These are phyloP conservation scores for Nicotiana sylvestris DNA, from an alignment of 257 asterid genomes.

Conservation along the genomic window DNA sequence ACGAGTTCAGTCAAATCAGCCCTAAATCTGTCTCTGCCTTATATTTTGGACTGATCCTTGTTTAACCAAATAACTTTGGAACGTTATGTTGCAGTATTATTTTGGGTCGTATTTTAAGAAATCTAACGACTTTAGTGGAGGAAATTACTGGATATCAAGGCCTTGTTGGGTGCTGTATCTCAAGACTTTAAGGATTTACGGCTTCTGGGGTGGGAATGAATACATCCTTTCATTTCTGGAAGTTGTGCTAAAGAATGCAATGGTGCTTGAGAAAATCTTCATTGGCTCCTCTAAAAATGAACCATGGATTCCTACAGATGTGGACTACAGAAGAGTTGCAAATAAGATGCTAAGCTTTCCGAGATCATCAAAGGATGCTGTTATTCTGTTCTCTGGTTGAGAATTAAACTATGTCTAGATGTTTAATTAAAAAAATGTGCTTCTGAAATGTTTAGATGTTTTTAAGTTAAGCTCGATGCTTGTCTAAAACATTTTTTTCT, in stretches of 20 bases:
- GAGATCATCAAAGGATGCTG: slow-evolving; percentile 6
- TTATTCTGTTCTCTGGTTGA: slow-evolving; percentile 3
- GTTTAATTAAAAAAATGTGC: no score
- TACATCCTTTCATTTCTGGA: background rate
- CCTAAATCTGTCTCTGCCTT: background rate
- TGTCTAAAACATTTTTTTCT: no score
- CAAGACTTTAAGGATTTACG: background rate
- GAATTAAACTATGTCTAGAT: background rate
- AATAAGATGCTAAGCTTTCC: background rate
- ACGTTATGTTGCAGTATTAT: background rate
- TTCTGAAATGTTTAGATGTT: no score
- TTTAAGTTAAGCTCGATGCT: no score
- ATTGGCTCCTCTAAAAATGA: background rate
- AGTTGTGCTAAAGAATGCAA: slow-evolving; percentile 4
- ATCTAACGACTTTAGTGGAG: background rate
- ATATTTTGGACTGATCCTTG: background rate
- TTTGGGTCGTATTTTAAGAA: background rate
- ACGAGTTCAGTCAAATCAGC: background rate
- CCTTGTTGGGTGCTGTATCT: slow-evolving; percentile 12
- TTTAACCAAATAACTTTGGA: background rate
- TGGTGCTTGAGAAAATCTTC: background rate
- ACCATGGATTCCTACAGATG: no score
- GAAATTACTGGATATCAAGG: slow-evolving; percentile 1
- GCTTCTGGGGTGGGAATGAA: no score
- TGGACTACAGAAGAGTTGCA: background rate